Base-by-base conservation (phyloP, 1,284 basidiomycete species). In the Moesziomyces globuligerus region DNA sequence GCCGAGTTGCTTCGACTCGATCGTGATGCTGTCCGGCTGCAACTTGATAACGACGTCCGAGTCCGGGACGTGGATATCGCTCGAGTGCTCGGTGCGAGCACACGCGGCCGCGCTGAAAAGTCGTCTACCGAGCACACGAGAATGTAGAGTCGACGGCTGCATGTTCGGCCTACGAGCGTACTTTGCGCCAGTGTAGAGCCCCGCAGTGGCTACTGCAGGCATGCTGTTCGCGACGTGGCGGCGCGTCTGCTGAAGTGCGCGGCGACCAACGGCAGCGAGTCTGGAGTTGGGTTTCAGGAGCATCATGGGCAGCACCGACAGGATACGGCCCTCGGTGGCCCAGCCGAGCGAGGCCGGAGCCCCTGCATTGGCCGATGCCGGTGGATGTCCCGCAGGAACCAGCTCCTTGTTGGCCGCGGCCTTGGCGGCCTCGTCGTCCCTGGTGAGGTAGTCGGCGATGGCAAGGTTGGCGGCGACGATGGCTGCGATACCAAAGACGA, bases 401-500 rank as follows among this genome's bases (percentile, higher is more conserved):
- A 41, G 49, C 40, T 61, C 57, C 45, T 61, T 61, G 45, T 39
- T 58, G 13, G 58, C 64, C 13, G 54, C 55, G 18, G 61, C 71
- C 51, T 62, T 61, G 39, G 57, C 69, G 11, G 64, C 71, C n/a
- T 73, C 68, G 38, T 76, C 74, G 24, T 69, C 66, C 24, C 71
- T 50, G 7, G 74, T 75, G 15, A 81, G 56, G 41, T 77, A 76
- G 56, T 81, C 80, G 29, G 80, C 78, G 32, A 80, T 57, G 23
- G 78, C 70, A n/a, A 81, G 57, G 17, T 77, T 80, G 36, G 72
- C 72, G 17, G 80, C 75, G 2, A 80, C 60, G 43, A 81, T 81
- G 18, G 78, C 79, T n/a, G 76, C 76, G 20, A 76, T 76, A 21
- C 80, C 80, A 48, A 81, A 80, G 20, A 81, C 78, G 41, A 80